These are phyloP conservation scores for Fusarium sp. DNA, from an alignment of 2,329 filamentous ascomycete species.

Conservation along the genomic window DNA sequence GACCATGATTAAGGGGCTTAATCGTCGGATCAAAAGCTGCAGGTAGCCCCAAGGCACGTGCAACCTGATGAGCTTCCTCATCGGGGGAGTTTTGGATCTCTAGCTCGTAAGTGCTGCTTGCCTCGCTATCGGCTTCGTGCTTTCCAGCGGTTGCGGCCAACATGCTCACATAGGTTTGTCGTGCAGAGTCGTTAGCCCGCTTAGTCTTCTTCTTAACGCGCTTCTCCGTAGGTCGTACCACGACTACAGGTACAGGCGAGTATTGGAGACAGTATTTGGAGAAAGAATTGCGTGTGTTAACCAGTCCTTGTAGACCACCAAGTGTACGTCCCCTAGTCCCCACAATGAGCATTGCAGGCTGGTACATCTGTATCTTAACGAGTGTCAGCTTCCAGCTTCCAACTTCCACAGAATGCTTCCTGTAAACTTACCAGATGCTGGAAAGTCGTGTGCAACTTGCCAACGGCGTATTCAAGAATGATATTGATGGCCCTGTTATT, in stretches of 20 bases:
- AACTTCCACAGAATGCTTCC: too few species aligned
- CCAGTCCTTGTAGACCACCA: conserved; percentile 85
- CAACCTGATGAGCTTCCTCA: conserved; percentile 73
- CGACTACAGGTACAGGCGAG: conserved; percentile 91
- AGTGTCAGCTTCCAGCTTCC: conserved; percentile 23
- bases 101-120: conserved; percentile 64
- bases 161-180: conserved; percentile 82
- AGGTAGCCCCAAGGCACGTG: conserved; percentile 70
- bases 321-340: conserved; percentile 87
- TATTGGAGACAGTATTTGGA: conserved; percentile 96
- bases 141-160: conserved; percentile 70
- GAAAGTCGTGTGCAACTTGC: conserved; percentile 90
- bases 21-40: conserved; percentile 73
- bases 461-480: conserved; percentile 86
- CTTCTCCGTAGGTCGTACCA: conserved; percentile 88
- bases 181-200: conserved; percentile 78
- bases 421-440: conserved; percentile 78
- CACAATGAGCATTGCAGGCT: conserved; percentile 90
- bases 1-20: conserved; percentile 61
- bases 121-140: conserved; percentile 68
- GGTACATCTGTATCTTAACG: conserved; percentile 85
- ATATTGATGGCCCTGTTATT: conserved; percentile 86
- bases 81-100: conserved; percentile 67
- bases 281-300: conserved; percentile 82
- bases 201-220: conserved; percentile 91